Conservation (phyloP, 257 asterid genomes). For the Nemophila menziesii region DNA sequence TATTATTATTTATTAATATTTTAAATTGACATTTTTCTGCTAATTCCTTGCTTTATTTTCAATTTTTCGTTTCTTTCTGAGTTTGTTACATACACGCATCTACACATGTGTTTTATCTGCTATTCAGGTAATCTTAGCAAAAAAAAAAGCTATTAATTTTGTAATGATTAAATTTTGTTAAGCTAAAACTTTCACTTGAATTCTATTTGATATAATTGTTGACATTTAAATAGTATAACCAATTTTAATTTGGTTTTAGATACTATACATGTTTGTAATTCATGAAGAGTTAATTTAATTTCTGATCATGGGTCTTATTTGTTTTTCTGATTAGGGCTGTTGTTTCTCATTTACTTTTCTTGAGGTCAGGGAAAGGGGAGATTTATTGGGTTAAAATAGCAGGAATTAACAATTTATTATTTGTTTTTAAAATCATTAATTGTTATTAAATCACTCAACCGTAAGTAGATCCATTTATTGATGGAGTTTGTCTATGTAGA, state of each 20-base stretch:
- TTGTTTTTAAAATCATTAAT: neutral
- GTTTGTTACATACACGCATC: neutral
- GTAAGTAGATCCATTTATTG: too few relatives aligned
- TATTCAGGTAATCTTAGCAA: neutral
- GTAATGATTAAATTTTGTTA: too few relatives aligned
- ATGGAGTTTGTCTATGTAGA: neutral
- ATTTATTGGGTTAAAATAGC: too few relatives aligned
- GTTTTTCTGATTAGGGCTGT: neutral
- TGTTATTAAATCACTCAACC: neutral
- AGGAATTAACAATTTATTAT: neutral
- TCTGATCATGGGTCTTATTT: neutral
- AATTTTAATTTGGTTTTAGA: neutral
- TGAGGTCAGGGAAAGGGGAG: neutral
- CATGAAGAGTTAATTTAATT: neutral
- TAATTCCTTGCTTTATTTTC: neutral
- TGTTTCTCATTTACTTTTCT: neutral
- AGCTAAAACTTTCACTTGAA: neutral
- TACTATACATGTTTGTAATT: neutral
- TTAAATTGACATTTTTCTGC: neutral
- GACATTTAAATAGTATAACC: neutral
- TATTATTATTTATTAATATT: neutral
- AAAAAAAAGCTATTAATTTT: too few relatives aligned
- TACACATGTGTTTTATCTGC: neutral
- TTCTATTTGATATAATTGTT: neutral
- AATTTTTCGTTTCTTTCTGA: neutral